Conservation (phyloP, 2,329 filamentous ascomycete species). For the Claviceps arundinis region DNA sequence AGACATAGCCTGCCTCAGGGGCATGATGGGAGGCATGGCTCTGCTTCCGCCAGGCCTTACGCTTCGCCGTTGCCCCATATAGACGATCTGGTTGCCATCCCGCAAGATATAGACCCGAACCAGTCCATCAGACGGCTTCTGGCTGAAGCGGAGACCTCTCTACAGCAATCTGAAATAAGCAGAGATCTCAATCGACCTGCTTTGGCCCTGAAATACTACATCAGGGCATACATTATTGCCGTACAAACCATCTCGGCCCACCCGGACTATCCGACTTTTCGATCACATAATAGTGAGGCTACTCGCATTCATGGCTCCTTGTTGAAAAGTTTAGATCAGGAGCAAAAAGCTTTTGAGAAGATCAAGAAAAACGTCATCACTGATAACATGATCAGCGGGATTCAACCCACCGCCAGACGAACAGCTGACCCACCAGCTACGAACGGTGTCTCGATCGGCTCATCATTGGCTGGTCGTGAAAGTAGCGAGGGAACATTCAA, state of each 20-base stretch:
- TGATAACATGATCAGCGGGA: slow-evolving; percentile 50
- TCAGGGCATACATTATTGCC: slow-evolving; percentile 68
- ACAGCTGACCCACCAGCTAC: slow-evolving; percentile 9
- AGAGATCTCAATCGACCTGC: slow-evolving; percentile 56
- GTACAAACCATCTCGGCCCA: slow-evolving; percentile 65
- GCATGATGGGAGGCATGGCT: slow-evolving; percentile 16
- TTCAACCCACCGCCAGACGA: slow-evolving; percentile 26
- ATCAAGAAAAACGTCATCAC: slow-evolving; percentile 48
- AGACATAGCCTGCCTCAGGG: slow-evolving; percentile 17
- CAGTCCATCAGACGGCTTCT: slow-evolving; percentile 41
- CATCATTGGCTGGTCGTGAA: neutral
- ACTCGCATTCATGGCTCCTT: slow-evolving; percentile 35
- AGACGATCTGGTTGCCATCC: slow-evolving; percentile 35
- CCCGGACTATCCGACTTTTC: slow-evolving; percentile 56
- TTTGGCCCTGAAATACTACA: slow-evolving; percentile 68
- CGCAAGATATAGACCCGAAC: slow-evolving; percentile 32
- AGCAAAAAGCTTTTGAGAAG: slow-evolving; percentile 37
- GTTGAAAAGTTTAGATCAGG: slow-evolving; percentile 34
- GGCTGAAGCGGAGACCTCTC: slow-evolving; percentile 35
- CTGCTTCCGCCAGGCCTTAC: slow-evolving; percentile 11
- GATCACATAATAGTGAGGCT: slow-evolving; percentile 28
- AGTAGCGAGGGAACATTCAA: neutral
- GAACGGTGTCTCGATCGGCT: neutral
- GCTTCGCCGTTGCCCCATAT: slow-evolving; percentile 35
- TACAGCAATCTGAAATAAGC: slow-evolving; percentile 47